Base-by-base conservation (phyloP, 2,329 filamentous ascomycete species). In the Tetracladium maxilliforme region DNA sequence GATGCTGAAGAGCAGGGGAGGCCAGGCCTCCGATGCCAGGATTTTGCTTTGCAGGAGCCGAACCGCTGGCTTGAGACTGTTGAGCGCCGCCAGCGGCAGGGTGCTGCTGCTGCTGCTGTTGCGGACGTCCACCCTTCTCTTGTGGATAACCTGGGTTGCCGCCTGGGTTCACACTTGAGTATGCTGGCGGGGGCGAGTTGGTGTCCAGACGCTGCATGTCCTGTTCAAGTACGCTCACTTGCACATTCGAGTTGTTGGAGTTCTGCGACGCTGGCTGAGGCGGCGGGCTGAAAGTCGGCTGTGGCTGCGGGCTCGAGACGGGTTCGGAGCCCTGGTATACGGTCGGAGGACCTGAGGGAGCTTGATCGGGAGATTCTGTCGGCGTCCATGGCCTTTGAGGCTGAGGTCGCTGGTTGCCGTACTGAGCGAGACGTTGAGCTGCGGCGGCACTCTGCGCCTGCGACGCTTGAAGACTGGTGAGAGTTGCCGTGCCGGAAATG, bases 171-270 rank as follows among this genome's bases (percentile, higher is more conserved):
- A 92, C 69, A 40, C 76, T 90, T 7, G 83, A 90, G 49, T 98
- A 98, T 6, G 90, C 87, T n/a, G 90, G 90, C 12, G 90, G 90
- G 10, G 87, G 86, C 27, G 83, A 84, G 13, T 82, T 79, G 16
- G 74, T 66, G 37, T 82, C 72, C 64, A 93, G 65, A 11, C 83
- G 72, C 37, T 83, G 73, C 45, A 93, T 79, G 38, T 93, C 86
- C 39, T 84, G 76, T 42, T 92, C 81, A 18, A 93, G 51, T n/a
- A 80, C 68, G 52, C 70, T 83, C 31, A 70, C 61, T 37, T 74
- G 70, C 16, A 70, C 44, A 36, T 22, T 33, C 33, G 26, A 38
- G 39, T 29, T 33, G 33, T 21, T 40, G 36, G 28, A 27, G 46
- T 42, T 27, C n/a, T n/a, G n/a, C n/a, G 47, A 33, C 26, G 40